Evolutionary conservation across 2,329 filamentous ascomycete species (phyloP), one percentile per base, ranked within the genome.

Genomic region (Diplodia seriata): DNA sequence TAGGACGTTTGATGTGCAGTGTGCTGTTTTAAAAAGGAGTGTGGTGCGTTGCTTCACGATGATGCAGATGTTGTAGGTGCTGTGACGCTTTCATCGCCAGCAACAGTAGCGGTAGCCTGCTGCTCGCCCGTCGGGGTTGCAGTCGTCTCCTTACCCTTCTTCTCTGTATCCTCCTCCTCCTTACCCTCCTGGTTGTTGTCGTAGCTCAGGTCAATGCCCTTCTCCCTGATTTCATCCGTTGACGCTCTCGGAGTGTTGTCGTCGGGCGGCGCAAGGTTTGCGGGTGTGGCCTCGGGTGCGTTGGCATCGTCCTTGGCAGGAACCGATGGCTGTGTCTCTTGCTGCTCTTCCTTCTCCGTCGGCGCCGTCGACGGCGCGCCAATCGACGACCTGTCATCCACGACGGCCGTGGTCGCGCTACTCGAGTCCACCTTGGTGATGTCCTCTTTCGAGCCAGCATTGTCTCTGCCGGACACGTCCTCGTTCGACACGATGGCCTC

Each of bases 61-160:
- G 57, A 62, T 62, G 57, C 56, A 55, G 36, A 55, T 66, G 53
- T 57, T 57, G 53, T 36, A 57, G 64, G 51, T 66, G 53, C 53
- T 57, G 51, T 57, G 15, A 43, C 53, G 64, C 20, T 51, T 54
- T 57, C 53, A 47, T 53, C 57, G 57, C 57, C 57, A 49, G 40
- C 53, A 66, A 51, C 59, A 53, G 59, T 62, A 33, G 57, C 51
- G 33, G 59, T 23, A 63, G 43, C 31, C 43, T 66, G 53, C 64
- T 66, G 64, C 64, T 55, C 64, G 64, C 64, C 38, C 53, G 53
- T 59, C 40, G 40, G 50, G n/a, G 64, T 49, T 57, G 64, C 64
- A 38, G 31, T 51, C 31, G 53, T 66, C 64, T 66, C 53, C 51
- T 66, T 66, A 57, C 64, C 64, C 64, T 66, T 66, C 64, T 66